Percentiles rank a stretch among this genome's conserved stretches.
Conservation (phyloP, 2,329 filamentous ascomycete genomes). For the Venturia carpophila region DNA sequence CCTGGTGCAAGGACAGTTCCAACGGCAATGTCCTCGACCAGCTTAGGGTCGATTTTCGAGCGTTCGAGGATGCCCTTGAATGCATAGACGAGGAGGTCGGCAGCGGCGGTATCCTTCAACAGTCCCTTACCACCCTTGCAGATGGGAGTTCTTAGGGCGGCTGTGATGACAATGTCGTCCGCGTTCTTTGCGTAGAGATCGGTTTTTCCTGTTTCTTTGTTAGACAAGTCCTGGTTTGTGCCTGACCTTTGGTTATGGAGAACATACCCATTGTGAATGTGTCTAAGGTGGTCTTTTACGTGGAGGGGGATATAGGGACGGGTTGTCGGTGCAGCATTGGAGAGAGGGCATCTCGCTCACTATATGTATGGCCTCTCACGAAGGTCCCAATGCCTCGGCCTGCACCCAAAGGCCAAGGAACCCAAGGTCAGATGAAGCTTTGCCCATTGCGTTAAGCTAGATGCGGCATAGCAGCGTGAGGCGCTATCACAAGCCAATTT, state of each 20-base stretch:
- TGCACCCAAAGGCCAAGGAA: no score
- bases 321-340: not conserved
- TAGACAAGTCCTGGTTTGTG: not conserved
- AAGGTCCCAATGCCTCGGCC: not conserved
- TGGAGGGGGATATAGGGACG: not conserved
- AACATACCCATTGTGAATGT: slow-evolving; percentile 8
- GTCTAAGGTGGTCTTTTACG: not conserved
- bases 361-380: not conserved
- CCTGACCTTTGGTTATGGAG: not conserved
- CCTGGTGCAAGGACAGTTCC: slow-evolving; percentile 87
- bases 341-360: not conserved
- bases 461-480: not conserved
- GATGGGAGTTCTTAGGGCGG: slow-evolving; percentile 81
- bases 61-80: slow-evolving; percentile 75
- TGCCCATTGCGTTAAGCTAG: not conserved
- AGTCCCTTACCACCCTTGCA: slow-evolving; percentile 88
- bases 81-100: slow-evolving; percentile 77
- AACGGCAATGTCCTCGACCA: slow-evolving; percentile 89
- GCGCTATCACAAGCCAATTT: not conserved
- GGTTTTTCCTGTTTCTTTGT: not conserved
- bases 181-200: slow-evolving; percentile 3
- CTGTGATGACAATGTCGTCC: slow-evolving; percentile 67
- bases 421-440: slow-evolving; percentile 6
- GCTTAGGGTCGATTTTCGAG: slow-evolving; percentile 76
- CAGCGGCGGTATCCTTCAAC: slow-evolving; percentile 87